These are phyloP conservation scores for Rheum nobile DNA, from an alignment of 148 eudicot genomes.

Conservation along the genomic window DNA sequence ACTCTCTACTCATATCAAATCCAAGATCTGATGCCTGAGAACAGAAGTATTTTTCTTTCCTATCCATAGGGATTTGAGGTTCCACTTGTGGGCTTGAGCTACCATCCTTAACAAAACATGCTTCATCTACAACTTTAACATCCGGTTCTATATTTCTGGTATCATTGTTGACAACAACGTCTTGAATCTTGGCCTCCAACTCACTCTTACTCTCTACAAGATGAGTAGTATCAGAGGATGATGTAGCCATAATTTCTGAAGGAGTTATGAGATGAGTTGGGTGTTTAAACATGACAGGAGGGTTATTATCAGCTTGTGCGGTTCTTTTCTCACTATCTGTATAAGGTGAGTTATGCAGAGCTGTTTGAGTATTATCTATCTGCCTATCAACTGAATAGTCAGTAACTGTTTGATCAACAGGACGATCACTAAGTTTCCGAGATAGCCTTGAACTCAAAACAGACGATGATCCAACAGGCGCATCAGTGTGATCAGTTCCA, in stretches of 20 bases:
- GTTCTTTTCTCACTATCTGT: slow-evolving; percentile 41
- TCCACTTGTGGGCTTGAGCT: slow-evolving; percentile 33
- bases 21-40: slow-evolving; percentile 96
- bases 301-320: slow-evolving; percentile 41
- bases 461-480: slow-evolving; percentile 47
- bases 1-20: slow-evolving; percentile 59
- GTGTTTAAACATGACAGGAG: slow-evolving; percentile 56
- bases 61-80: slow-evolving; percentile 29
- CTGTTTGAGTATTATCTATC: slow-evolving; percentile 38
- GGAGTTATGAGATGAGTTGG: slow-evolving; percentile 98
- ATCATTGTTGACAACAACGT: slow-evolving; percentile 47
- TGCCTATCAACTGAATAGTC: slow-evolving; percentile 69
- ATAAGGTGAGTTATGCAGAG: slow-evolving; percentile 33
- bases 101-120: slow-evolving; percentile 33
- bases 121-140: slow-evolving; percentile 82
- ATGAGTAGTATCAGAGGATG: slow-evolving; percentile 51
- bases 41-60: slow-evolving; percentile 58
- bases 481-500: slow-evolving; percentile 34
- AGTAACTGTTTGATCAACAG: slow-evolving; percentile 36
- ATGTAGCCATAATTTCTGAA: slow-evolving; percentile 73
- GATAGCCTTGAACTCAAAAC: slow-evolving; percentile 67
- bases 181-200: slow-evolving; percentile 47
- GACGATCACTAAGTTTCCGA: slow-evolving; percentile 36
- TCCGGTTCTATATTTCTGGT: slow-evolving; percentile 52
- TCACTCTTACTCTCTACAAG: slow-evolving; percentile 41